Evolutionary conservation across 768 basidiomycete species (phyloP).

Genomic region (Lentinus tigrinus): DNA sequence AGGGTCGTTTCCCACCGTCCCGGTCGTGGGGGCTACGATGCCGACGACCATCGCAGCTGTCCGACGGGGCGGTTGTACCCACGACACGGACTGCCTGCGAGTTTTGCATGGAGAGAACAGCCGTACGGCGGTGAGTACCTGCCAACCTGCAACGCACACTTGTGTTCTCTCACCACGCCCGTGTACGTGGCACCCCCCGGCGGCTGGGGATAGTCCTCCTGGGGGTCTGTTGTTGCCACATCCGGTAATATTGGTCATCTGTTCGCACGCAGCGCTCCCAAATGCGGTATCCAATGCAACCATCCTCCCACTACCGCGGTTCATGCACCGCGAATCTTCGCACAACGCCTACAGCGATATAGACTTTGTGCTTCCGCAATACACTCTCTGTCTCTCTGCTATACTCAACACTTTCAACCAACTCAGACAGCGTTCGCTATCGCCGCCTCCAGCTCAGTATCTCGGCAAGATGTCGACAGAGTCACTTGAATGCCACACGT

Average conservation of each 20-base stretch:
- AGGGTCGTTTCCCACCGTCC: constrained; percentile 23
- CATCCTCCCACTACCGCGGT: neutral
- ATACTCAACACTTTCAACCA: neutral
- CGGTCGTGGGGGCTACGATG: constrained; percentile 16
- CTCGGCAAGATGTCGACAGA: neutral
- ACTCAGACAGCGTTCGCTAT: neutral
- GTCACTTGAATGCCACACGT: constrained; percentile 12
- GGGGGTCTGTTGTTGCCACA: neutral
- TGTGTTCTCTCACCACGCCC: constrained; percentile 3
- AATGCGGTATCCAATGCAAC: no score
- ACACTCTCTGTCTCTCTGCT: neutral
- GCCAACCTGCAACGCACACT: neutral
- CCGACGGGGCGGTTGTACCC: constrained; percentile 5
- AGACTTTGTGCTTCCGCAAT: neutral
- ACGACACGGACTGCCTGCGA: constrained; percentile 16
- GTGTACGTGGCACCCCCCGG: constrained; percentile 8
- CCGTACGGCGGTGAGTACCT: constrained; percentile 1
- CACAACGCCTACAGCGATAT: neutral
- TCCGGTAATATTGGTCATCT: neutral
- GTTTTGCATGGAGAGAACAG: constrained; percentile 6
- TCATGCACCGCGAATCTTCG: neutral
- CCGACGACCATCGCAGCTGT: constrained; percentile 16
- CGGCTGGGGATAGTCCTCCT: neutral
- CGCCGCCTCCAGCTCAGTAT: neutral
- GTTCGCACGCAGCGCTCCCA: neutral